Percentiles rank a stretch among this genome's conserved stretches.
phyloP scores from a whole-genome alignment of 352 stramenopile species.

The Albugo candida region DNA sequence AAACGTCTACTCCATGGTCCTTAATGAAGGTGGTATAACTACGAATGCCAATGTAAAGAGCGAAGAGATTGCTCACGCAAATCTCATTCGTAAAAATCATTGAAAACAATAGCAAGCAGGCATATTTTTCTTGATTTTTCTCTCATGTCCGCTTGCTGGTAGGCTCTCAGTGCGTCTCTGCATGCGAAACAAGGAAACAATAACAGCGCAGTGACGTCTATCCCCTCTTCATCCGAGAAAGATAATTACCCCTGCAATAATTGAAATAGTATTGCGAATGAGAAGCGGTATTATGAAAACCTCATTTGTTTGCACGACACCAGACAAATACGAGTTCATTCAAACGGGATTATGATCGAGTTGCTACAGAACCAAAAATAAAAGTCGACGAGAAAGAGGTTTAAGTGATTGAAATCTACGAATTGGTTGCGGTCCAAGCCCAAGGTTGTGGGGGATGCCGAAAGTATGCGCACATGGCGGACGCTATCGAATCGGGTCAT shows the following conservation, averaged over 20 bases:
- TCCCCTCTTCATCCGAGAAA: constrained; percentile 16
- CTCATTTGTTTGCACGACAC: constrained; percentile 60
- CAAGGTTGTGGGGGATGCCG: constrained; percentile 76
- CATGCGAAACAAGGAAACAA: constrained; percentile 45
- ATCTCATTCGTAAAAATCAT: too few relatives aligned
- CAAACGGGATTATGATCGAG: constrained; percentile 66
- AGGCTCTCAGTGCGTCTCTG: constrained; percentile 50
- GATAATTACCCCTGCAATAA: too few relatives aligned
- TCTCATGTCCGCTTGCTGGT: background rate
- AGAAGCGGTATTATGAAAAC: constrained; percentile 75
- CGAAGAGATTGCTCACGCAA: too few relatives aligned
- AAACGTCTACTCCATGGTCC: too few relatives aligned
- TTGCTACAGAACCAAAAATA: too few relatives aligned
- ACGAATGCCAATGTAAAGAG: too few relatives aligned
- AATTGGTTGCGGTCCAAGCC: constrained; percentile 90
- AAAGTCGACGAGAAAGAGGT: constrained; percentile 88
- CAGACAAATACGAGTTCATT: constrained; percentile 34
- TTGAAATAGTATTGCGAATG: constrained; percentile 39
- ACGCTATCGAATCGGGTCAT: constrained; percentile 76
- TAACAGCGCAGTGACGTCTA: constrained; percentile 1
- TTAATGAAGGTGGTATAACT: too few relatives aligned
- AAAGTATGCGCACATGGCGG: constrained; percentile 83
- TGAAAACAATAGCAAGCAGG: constrained; percentile 5
- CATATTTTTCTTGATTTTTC: too few relatives aligned
- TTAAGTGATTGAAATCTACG: constrained; percentile 82